Percentiles rank a stretch among this genome's conserved stretches.
phyloP scores from a whole-genome alignment of 2,329 filamentous ascomycete genomes.

The Exophiala lecanii-corni region DNA sequence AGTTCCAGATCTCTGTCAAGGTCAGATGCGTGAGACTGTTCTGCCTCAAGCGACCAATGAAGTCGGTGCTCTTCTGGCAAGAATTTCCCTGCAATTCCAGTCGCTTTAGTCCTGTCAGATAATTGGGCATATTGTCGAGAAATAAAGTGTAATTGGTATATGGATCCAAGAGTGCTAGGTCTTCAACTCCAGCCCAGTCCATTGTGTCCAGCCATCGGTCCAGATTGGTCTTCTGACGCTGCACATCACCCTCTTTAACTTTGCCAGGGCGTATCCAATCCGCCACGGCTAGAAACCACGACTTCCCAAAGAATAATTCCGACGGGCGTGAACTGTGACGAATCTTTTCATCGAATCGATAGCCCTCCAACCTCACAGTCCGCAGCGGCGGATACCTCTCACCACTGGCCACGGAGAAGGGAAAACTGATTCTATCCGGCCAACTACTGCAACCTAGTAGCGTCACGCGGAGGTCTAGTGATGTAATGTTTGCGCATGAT shows the following conservation, averaged over 20 bases:
- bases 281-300: background rate
- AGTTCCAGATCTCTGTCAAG: background rate
- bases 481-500: conserved; percentile 2
- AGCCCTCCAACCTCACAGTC: background rate
- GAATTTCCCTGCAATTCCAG: background rate
- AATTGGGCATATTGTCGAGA: background rate
- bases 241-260: background rate
- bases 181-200: background rate
- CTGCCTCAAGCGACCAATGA: background rate
- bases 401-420: conserved; percentile 1
- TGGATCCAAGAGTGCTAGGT: background rate
- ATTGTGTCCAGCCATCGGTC: conserved; percentile 5
- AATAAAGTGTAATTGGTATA: background rate
- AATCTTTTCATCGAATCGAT: background rate
- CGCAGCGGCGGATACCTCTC: background rate
- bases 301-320: background rate
- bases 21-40: conserved; percentile 1
- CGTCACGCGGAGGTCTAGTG: conserved; percentile 2
- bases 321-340: too few species aligned
- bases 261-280: too few species aligned
- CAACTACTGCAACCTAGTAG: conserved; percentile 2
- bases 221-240: conserved; percentile 1
- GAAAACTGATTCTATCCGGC: conserved; percentile 2
- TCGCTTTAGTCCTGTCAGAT: background rate
- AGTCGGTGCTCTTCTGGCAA: background rate